Conservation (phyloP, 257 asterid genomes). For the Capsicum pubescens region DNA sequence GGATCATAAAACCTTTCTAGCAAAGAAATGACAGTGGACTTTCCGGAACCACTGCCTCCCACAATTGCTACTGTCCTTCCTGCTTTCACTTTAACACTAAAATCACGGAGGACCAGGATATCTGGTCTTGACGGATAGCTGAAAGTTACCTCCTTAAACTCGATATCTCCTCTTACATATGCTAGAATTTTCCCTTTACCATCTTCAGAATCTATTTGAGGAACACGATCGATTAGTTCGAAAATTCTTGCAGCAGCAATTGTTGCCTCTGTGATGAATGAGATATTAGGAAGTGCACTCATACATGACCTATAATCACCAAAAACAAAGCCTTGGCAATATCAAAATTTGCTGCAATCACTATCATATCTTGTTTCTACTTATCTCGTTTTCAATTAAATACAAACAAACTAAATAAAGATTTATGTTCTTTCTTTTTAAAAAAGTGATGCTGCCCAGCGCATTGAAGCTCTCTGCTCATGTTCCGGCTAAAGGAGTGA, state of each 20-base stretch:
- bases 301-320: constrained; percentile 57
- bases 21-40: constrained; percentile 68
- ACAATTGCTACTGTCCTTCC: constrained; percentile 73
- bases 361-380: background rate
- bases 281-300: constrained; percentile 70
- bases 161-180: constrained; percentile 60
- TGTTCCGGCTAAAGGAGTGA: background rate
- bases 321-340: background rate
- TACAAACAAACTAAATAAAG: background rate
- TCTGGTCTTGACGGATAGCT: constrained; percentile 72
- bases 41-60: constrained; percentile 87
- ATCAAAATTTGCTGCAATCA: constrained; percentile 1
- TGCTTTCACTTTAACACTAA: constrained; percentile 56
- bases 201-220: constrained; percentile 56
- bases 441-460: no score
- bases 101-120: constrained; percentile 55
- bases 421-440: background rate
- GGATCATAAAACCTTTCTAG: constrained; percentile 84
- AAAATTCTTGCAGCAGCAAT: constrained; percentile 58
- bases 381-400: background rate
- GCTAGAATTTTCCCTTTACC: constrained; percentile 50
- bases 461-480: no score
- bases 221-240: constrained; percentile 54
- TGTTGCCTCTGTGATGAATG: constrained; percentile 62
- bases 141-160: constrained; percentile 68